Evolutionary conservation across 805 yeast species (phyloP).

Genomic region (Blastobotrys mokoenaii): DNA sequence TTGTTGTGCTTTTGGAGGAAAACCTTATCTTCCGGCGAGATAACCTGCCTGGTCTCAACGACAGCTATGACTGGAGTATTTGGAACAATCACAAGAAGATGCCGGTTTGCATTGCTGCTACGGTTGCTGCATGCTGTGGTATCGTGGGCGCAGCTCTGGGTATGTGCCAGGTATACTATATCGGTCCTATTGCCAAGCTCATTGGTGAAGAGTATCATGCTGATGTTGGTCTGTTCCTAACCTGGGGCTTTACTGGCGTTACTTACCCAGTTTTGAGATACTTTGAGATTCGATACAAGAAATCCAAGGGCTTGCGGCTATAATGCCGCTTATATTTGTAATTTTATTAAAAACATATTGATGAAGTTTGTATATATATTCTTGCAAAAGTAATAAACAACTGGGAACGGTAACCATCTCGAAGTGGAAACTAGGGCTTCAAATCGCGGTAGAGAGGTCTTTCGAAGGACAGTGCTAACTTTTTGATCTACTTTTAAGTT

Average conservation of each 20-base stretch:
- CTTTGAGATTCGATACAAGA: slow-evolving; percentile 44
- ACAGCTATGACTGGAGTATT: slow-evolving; percentile 59
- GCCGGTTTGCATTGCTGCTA: slow-evolving; percentile 67
- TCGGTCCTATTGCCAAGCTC: slow-evolving; percentile 61
- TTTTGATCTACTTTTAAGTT: neutral
- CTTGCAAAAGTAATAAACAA: no score
- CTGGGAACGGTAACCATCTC: no score
- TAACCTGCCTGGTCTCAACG: slow-evolving; percentile 31
- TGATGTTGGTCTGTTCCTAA: slow-evolving; percentile 75
- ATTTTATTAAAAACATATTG: no score
- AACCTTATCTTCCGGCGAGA: slow-evolving; percentile 58
- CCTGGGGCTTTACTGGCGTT: slow-evolving; percentile 61
- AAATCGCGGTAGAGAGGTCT: no score
- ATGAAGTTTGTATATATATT: neutral
- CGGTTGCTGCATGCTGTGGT: slow-evolving; percentile 57
- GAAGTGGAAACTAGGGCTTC: no score
- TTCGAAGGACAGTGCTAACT: no score
- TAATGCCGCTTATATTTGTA: no score
- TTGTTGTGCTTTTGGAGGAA: slow-evolving; percentile 63
- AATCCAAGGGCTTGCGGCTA: neutral
- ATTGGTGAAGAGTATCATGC: slow-evolving; percentile 60
- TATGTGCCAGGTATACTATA: slow-evolving; percentile 80
- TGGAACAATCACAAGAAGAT: slow-evolving; percentile 59
- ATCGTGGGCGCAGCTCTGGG: slow-evolving; percentile 79
- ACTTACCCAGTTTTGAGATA: slow-evolving; percentile 60